A percentile compares a stretch with the other conserved stretches of the same genome.
Conservation (phyloP, 2,329 filamentous ascomycete genomes). For the Fusarium chuoi region DNA sequence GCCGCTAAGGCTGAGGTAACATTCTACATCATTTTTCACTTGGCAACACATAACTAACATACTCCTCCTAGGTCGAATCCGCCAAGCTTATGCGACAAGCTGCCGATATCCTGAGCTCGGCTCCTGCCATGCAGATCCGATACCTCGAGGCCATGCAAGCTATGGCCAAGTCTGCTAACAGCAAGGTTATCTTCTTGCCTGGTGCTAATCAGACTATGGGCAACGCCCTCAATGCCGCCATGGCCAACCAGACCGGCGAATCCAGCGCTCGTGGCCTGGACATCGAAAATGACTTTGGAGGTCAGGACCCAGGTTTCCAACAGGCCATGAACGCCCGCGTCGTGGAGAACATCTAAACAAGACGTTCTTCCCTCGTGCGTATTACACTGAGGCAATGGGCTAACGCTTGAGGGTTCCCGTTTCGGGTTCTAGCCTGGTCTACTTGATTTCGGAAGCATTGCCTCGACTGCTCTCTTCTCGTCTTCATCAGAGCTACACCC, state of each 20-base stretch:
- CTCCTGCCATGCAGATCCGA: constrained; percentile 97
- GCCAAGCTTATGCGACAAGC: constrained; percentile 95
- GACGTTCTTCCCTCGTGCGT: constrained; percentile 24
- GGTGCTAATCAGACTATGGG: constrained; percentile 67
- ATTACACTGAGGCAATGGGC: constrained; percentile 35
- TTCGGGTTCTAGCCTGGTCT: constrained; percentile 49
- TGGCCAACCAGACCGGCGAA: constrained; percentile 62
- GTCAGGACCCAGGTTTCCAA: constrained; percentile 73
- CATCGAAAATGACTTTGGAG: constrained; percentile 61
- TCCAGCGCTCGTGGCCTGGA: constrained; percentile 55
- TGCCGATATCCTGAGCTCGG: constrained; percentile 90
- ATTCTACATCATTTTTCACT: background rate
- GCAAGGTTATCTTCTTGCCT: constrained; percentile 87
- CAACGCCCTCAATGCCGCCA: constrained; percentile 54
- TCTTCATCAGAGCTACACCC: constrained; percentile 30
- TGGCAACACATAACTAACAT: background rate
- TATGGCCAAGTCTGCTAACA: constrained; percentile 94
- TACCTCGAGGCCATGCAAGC: constrained; percentile 99
- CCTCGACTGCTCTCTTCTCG: constrained; percentile 25
- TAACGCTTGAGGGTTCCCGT: constrained; percentile 46
- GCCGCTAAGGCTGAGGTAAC: constrained; percentile 86
- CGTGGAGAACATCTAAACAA: constrained; percentile 82
- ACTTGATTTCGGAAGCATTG: constrained; percentile 48
- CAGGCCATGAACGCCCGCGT: constrained; percentile 83
- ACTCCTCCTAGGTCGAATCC: constrained; percentile 73